These are phyloP conservation scores for Neurospora sp. DNA, from an alignment of 495 filamentous ascomycete species.

Conservation along the genomic window DNA sequence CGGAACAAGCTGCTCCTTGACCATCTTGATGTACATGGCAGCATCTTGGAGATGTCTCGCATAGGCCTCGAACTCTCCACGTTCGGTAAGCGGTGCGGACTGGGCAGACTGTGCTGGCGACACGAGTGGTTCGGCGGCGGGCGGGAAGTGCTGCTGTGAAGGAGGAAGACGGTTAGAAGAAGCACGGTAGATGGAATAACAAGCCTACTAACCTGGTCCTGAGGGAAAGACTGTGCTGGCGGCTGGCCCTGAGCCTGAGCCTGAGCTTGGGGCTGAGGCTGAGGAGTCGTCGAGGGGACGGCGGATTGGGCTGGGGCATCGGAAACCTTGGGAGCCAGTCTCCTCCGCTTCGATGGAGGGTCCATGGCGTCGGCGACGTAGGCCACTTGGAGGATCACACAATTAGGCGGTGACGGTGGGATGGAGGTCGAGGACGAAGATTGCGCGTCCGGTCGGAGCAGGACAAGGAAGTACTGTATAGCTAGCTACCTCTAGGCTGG, in stretches of 20 bases:
- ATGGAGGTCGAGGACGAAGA: not conserved
- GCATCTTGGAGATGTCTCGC: slow-evolving; percentile 50
- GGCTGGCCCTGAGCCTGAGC: slow-evolving; percentile 3
- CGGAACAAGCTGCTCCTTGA: slow-evolving; percentile 25
- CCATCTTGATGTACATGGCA: slow-evolving; percentile 43
- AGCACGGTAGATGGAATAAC: not conserved
- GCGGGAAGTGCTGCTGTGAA: slow-evolving; percentile 5
- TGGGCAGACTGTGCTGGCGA: slow-evolving; percentile 11
- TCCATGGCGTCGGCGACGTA: slow-evolving; percentile 16
- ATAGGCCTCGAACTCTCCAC: slow-evolving; percentile 47
- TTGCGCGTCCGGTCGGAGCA: not conserved
- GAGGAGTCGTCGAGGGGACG: slow-evolving; percentile 6
- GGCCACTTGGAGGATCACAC: not conserved
- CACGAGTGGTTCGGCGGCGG: slow-evolving; percentile 14
- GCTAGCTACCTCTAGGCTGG: no score
- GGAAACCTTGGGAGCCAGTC: slow-evolving; percentile 27
- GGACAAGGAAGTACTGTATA: no score
- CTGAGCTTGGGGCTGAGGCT: slow-evolving; percentile 12
- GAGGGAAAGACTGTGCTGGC: slow-evolving; percentile 13
- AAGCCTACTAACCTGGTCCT: slow-evolving; percentile 17
- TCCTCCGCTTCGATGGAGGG: slow-evolving; percentile 26
- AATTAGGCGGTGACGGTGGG: not conserved
- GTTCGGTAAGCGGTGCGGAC: slow-evolving; percentile 23
- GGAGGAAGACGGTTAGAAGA: not conserved
- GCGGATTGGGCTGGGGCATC: slow-evolving; percentile 12